A percentile compares a stretch with the other conserved stretches of the same genome.
Conservation (phyloP, 306 rosid species). For the Arachis stenosperma region DNA sequence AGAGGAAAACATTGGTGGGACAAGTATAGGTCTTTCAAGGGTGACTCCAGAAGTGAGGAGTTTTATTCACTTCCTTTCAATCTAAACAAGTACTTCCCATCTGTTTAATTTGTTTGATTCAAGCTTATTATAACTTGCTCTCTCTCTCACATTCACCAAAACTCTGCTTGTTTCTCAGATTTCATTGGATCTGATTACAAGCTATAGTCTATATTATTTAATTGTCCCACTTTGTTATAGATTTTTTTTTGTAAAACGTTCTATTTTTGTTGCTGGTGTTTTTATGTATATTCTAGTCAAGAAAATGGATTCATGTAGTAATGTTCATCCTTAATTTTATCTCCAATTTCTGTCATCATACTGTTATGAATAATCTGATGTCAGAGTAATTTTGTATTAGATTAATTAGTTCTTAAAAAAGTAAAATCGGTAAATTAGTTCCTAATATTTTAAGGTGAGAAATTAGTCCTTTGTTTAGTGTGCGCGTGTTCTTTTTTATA, state of each 20-base stretch:
- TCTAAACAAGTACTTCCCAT: slow-evolving; percentile 94
- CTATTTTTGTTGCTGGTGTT: slow-evolving; percentile 47
- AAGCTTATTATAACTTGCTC: slow-evolving; percentile 20
- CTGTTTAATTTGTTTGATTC: slow-evolving; percentile 56
- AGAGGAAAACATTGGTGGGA: slow-evolving; percentile 98
- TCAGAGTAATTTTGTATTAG: too few species aligned
- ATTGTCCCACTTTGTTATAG: slow-evolving; percentile 45
- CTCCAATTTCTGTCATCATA: slow-evolving; percentile 22
- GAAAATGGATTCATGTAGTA: slow-evolving; percentile 47
- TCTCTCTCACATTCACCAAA: slow-evolving; percentile 40
- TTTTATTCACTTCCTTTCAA: slow-evolving; percentile 93
- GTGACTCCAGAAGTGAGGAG: slow-evolving; percentile 86
- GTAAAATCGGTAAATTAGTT: too few species aligned
- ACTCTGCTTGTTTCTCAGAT: slow-evolving; percentile 27
- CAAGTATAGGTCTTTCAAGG: slow-evolving; percentile 79
- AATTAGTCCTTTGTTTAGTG: too few species aligned
- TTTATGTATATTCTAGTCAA: slow-evolving; percentile 58
- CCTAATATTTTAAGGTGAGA: too few species aligned
- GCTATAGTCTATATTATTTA: slow-evolving; percentile 46
- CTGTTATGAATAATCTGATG: too few species aligned
- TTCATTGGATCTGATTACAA: slow-evolving; percentile 39
- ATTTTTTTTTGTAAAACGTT: slow-evolving; percentile 50
- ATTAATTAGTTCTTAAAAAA: too few species aligned
- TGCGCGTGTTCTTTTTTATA: too few species aligned
- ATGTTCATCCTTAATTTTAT: slow-evolving; percentile 43